Evolutionary conservation across 2,329 filamentous ascomycete genomes (phyloP).

Genomic region (Stachybotrys chlorohalonatus): DNA sequence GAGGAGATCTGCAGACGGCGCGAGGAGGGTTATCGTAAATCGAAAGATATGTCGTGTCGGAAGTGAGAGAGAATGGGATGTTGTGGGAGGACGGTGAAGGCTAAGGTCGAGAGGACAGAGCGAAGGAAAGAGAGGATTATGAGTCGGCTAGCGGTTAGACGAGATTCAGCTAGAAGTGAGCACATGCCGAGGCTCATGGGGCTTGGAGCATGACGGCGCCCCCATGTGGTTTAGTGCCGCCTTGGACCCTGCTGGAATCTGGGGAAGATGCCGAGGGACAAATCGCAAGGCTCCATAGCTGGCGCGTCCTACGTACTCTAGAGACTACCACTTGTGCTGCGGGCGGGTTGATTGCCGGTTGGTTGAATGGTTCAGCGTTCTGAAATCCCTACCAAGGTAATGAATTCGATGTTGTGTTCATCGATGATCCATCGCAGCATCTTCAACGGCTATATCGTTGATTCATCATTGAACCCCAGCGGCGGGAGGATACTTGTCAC

Average conservation of each 20-base stretch:
- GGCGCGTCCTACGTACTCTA: too few relatives aligned
- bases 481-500: too few relatives aligned
- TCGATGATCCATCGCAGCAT: too few relatives aligned
- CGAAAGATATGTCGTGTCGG: neutral
- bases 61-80: constrained; percentile 3
- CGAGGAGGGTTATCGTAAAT: neutral
- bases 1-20: constrained; percentile 4
- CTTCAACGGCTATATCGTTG: too few relatives aligned
- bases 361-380: too few relatives aligned
- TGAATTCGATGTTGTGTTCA: too few relatives aligned
- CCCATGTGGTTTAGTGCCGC: neutral
- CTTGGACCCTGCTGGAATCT: neutral
- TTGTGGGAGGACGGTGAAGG: neutral
- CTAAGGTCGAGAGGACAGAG: constrained; percentile 1
- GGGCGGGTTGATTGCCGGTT: too few relatives aligned
- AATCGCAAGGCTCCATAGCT: neutral
- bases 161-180: neutral
- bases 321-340: too few relatives aligned
- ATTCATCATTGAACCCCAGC: too few relatives aligned
- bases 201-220: neutral
- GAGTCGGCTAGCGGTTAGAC: neutral
- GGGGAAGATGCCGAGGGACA: neutral
- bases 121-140: constrained; percentile 4
- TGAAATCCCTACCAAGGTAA: too few relatives aligned
- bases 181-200: constrained; percentile 5